Base-by-base conservation (phyloP, 2,329 filamentous ascomycete genomes). In the Alternaria novae-zelandiae region DNA sequence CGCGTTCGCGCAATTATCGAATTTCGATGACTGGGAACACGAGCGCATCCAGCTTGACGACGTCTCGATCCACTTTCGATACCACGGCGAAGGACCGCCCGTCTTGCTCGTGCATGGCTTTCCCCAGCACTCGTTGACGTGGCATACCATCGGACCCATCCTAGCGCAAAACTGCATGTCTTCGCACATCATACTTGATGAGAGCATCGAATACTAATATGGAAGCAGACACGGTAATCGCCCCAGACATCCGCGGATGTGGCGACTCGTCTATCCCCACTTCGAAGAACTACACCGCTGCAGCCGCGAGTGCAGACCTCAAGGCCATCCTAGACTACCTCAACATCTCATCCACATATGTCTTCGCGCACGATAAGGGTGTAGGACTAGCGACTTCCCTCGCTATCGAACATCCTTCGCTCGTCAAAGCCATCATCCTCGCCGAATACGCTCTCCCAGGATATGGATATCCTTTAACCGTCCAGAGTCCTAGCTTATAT, bases 311-410 rank as follows among this genome's bases (percentile, higher is more conserved):
- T 3, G 49, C 53, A 23, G 73, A 77, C 45, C 65, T 72, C 23
- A 62, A 69, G 32, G 74, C 66, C 6, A 55, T 76, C 10, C 60
- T 77, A 9, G 66, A 74, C 41, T 77, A 74, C 61, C 69, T 76
- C 11, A 63, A 67, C 54, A 75, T 77, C 54, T 70, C 61, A 13
- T 47, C 53, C 21, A 63, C 68, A 10, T 83, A 83, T 61, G 79
- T 85, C 0, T 80, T 84, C 64, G 74, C 79, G 0, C 83, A 85
- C 63, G 83, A 85, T 59, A 84, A 84, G 59, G 83, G 83, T 15
- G 79, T 77, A 4, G 83, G 82, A 0, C 72, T 82, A 28, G 82
- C 82, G 3, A 76, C 67, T 0, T 79, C 78, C 1, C 50, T 54
- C 25, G 50, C 30, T 4, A 54, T 54, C 17, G 50, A 54, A 54